These are phyloP conservation scores for Candida vartiovaarae DNA, from an alignment of 805 yeast genomes.

Conservation along the genomic window DNA sequence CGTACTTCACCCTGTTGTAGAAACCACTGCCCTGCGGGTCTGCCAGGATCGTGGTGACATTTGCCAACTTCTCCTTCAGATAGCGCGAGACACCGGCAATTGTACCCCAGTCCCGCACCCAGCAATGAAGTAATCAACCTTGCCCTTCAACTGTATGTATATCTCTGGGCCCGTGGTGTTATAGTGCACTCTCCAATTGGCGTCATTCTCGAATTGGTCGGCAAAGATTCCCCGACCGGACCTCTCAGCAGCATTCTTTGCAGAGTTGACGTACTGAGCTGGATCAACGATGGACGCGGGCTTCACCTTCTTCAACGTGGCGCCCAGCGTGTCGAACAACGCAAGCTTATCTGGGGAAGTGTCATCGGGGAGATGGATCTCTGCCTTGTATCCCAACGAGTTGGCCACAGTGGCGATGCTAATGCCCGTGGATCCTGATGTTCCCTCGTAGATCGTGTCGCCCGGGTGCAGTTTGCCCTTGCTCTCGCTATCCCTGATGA, in stretches of 20 bases:
- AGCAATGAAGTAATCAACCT: conserved; percentile 69
- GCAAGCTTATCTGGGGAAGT: conserved; percentile 79
- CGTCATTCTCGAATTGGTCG: conserved; percentile 90
- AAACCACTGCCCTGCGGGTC: conserved; percentile 97
- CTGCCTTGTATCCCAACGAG: conserved; percentile 82
- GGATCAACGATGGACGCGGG: conserved; percentile 97
- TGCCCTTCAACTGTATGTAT: conserved; percentile 59
- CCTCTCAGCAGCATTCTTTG: conserved; percentile 58
- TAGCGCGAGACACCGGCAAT: conserved; percentile 84
- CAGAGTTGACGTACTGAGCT: conserved; percentile 85
- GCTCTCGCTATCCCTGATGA: conserved; percentile 62
- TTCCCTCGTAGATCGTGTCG: conserved; percentile 86
- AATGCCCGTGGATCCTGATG: conserved; percentile 95
- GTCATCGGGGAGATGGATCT: conserved; percentile 92
- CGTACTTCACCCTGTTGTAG: conserved; percentile 74
- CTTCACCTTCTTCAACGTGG: conserved; percentile 73
- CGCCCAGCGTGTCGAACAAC: conserved; percentile 69
- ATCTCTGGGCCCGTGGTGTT: conserved; percentile 89
- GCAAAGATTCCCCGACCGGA: conserved; percentile 70
- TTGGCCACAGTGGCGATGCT: conserved; percentile 87
- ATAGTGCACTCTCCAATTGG: conserved; percentile 83
- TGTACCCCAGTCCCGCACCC: conserved; percentile 99
- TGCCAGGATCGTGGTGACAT: conserved; percentile 54
- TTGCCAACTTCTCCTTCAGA: conserved; percentile 43
- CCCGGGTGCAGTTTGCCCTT: conserved; percentile 51